Conservation (phyloP, 257 asterid species). For the Nicotiana paniculata region DNA sequence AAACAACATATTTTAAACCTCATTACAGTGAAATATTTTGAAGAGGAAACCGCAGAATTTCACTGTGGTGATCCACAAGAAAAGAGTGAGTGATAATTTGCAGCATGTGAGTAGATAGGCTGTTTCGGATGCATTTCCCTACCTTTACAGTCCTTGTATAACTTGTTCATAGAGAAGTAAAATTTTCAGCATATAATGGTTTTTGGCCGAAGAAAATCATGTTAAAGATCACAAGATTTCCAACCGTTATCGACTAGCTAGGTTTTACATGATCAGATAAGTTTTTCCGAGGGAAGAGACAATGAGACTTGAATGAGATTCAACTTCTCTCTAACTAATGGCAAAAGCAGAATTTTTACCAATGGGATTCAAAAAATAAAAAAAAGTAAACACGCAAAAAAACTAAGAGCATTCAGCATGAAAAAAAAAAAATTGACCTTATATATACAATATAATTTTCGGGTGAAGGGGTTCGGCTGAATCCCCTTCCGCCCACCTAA, state of each 20-base stretch:
- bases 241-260: background rate
- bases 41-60: background rate
- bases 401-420: no score
- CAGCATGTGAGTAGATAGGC: background rate
- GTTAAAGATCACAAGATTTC: background rate
- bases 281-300: no score
- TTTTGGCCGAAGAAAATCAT: background rate
- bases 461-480: no score
- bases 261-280: background rate
- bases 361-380: no score
- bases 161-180: background rate
- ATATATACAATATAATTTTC: no score
- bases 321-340: no score
- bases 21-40: background rate
- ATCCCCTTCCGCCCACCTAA: no score
- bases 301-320: no score
- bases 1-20: background rate
- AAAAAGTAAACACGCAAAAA: fast-evolving
- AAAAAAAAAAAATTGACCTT: no score
- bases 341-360: no score
- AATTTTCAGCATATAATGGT: background rate
- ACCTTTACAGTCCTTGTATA: background rate
- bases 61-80: background rate
- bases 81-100: background rate
- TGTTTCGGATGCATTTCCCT: background rate